Evolutionary conservation across 768 basidiomycete species (phyloP).

Genomic region (Amanita subjunquillea): DNA sequence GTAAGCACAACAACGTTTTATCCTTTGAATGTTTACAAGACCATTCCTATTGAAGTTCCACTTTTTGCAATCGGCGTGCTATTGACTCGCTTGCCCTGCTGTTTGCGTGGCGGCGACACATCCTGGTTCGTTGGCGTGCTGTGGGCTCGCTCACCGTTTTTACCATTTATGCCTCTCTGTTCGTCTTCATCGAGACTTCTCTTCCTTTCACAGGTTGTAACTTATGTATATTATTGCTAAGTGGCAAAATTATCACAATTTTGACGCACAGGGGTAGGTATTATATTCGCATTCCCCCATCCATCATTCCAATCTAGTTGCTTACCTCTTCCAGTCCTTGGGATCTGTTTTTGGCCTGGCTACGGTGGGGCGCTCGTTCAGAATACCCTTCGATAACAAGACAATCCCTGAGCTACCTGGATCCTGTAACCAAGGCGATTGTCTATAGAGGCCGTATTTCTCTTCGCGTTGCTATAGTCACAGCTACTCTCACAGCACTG

Average conservation of each 20-base stretch:
- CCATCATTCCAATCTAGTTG: conserved; percentile 25
- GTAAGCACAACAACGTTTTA: conserved; percentile 15
- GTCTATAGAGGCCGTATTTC: conserved; percentile 39
- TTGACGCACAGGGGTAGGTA: conserved; percentile 51
- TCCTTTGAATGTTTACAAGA: conserved; percentile 17
- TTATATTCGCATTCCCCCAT: neutral
- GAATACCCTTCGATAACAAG: conserved; percentile 29
- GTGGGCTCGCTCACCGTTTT: conserved; percentile 24
- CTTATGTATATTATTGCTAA: conserved; percentile 14
- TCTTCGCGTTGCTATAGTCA: conserved; percentile 30
- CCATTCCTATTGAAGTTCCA: conserved; percentile 52
- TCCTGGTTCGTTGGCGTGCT: conserved; percentile 32
- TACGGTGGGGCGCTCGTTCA: conserved; percentile 44
- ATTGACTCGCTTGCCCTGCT: conserved; percentile 47
- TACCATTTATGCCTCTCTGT: conserved; percentile 22
- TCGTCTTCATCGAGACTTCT: too few species aligned
- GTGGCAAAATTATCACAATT: conserved; percentile 42
- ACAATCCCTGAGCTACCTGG: conserved; percentile 39
- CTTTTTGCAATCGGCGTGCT: conserved; percentile 45
- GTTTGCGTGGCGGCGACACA: conserved; percentile 39
- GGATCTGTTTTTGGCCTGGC: conserved; percentile 51
- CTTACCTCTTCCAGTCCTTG: conserved; percentile 57
- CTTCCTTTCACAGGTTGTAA: neutral
- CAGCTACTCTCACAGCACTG: conserved; percentile 25
- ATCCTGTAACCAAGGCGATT: conserved; percentile 21